Base-by-base conservation (phyloP, 2,329 filamentous ascomycete species). In the Cordyceps farinosa region DNA sequence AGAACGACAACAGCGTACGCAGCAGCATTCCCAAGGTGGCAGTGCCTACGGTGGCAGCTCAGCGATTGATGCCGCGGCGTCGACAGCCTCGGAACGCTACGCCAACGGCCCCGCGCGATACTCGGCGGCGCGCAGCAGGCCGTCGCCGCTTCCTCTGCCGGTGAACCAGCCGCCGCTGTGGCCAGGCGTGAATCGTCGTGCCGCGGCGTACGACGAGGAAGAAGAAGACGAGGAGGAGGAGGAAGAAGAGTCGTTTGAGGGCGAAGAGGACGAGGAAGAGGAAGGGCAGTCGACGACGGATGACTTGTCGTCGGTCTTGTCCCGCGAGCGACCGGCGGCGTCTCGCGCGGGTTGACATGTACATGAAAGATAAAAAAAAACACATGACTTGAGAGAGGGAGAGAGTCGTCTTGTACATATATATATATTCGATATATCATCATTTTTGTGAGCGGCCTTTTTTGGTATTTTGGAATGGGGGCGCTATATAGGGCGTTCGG, bases 121-220 rank as follows among this genome's bases (percentile, higher is more conserved):
- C 67, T 67, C 45, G 65, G 69, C 63, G 70, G 69, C 63, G 67
- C 66, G 22, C 47, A 62, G n/a, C 66, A 68, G 13, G 66, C 50
- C 50, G 29, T 27, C 38, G 38, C 58, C 58, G 50, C 48, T 61
- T 11, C 58, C 58, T 3, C 29, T 74, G 13, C 71, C 75, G 13
- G 57, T 70, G 1, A 72, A 68, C 22, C 75, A 74, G 27, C 77
- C 77, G n/a, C 77, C 77, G 2, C 68, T 79, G n/a, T 79, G 77
- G 77, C 76, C 77, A 2, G 77, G 77, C 11, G 76, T 79, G 5
- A 69, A 73, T 58, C 68, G 73, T 7, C 70, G 74, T 60, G 65
- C 66, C 6, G 50, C 62, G 34, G 73, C 74, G 56, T 73, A 77
- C 29, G 75, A 77, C 40, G 72, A 75, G 51, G 73, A 74, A 51